Evolutionary conservation across 1,139 yeast genomes (phyloP).

Genomic region (Kodamaea arcana): DNA sequence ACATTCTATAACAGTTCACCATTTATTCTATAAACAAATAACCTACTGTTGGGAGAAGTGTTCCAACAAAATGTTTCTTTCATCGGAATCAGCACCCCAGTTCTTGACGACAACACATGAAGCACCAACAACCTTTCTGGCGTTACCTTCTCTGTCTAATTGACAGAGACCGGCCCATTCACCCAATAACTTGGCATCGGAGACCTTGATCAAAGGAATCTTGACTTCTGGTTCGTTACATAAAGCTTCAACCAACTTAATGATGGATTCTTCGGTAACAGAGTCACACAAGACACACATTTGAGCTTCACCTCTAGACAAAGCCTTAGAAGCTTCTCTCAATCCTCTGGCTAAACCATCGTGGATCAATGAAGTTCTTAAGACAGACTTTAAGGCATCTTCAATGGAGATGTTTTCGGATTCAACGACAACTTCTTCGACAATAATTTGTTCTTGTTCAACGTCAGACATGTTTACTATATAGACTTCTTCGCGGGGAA

Average conservation of each 20-base stretch:
- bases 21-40: conserved; percentile 7
- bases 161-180: conserved; percentile 99
- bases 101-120: conserved; percentile 98
- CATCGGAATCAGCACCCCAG: conserved; percentile 99
- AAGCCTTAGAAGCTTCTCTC: conserved; percentile 99
- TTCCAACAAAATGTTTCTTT: conserved; percentile 94
- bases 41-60: conserved; percentile 87
- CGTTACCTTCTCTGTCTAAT: conserved; percentile 99
- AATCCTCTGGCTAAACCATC: conserved; percentile 99
- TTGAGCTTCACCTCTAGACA: conserved; percentile 96
- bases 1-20: too few species aligned
- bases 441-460: conserved; percentile 82
- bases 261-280: conserved; percentile 96
- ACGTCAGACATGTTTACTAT: conserved; percentile 70
- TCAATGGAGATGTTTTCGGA: conserved; percentile 91
- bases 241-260: conserved; percentile 98
- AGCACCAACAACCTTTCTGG: conserved; percentile 99
- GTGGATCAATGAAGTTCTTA: conserved; percentile 96
- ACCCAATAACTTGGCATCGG: conserved; percentile 99
- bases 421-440: conserved; percentile 81
- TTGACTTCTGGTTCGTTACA: conserved; percentile 97
- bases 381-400: conserved; percentile 97
- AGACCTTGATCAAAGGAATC: conserved; percentile 97
- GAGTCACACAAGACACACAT: conserved; percentile 97
- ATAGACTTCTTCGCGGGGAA: conserved; percentile 83